Evolutionary conservation across 1,284 basidiomycete genomes (phyloP).

Genomic region (Agaricales sp.): DNA sequence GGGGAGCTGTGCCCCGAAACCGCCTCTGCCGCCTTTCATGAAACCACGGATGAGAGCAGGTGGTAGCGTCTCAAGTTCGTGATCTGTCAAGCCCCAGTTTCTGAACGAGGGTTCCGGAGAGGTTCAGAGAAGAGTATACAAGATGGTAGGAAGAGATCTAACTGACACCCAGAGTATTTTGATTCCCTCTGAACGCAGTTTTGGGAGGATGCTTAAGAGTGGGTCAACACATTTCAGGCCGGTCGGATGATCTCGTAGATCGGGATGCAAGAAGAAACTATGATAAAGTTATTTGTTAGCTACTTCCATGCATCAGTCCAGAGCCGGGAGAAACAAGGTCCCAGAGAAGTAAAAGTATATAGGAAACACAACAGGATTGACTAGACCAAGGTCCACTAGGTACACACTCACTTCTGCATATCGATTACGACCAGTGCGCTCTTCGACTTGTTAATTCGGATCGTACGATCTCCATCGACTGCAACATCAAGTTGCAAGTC

Average conservation of each 20-base stretch:
- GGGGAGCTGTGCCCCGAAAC: conserved; percentile 48
- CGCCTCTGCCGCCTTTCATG: conserved; percentile 36
- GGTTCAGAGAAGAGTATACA: conserved; percentile 5
- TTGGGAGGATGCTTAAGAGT: conserved; percentile 36
- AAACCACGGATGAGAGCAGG: conserved; percentile 45
- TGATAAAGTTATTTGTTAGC: too few relatives aligned
- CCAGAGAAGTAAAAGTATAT: too few relatives aligned
- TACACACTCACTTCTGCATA: conserved; percentile 76
- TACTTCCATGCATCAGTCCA: too few relatives aligned
- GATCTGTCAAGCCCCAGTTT: neutral
- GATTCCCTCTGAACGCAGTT: conserved; percentile 39
- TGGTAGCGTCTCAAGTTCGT: conserved; percentile 23
- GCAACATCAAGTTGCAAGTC: too few relatives aligned
- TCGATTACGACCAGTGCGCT: conserved; percentile 55
- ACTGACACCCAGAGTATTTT: conserved; percentile 61
- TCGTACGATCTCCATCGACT: too few relatives aligned
- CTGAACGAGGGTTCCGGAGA: conserved; percentile 13
- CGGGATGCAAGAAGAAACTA: conserved; percentile 59
- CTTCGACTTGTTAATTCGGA: conserved; percentile 38
- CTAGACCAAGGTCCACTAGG: too few relatives aligned
- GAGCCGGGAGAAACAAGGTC: too few relatives aligned
- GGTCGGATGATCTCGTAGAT: conserved; percentile 42
- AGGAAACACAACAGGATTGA: too few relatives aligned
- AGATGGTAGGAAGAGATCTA: too few relatives aligned
- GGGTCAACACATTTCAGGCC: conserved; percentile 52